These are phyloP conservation scores for Suillus plorans DNA, from an alignment of 768 basidiomycete species.

Conservation along the genomic window DNA sequence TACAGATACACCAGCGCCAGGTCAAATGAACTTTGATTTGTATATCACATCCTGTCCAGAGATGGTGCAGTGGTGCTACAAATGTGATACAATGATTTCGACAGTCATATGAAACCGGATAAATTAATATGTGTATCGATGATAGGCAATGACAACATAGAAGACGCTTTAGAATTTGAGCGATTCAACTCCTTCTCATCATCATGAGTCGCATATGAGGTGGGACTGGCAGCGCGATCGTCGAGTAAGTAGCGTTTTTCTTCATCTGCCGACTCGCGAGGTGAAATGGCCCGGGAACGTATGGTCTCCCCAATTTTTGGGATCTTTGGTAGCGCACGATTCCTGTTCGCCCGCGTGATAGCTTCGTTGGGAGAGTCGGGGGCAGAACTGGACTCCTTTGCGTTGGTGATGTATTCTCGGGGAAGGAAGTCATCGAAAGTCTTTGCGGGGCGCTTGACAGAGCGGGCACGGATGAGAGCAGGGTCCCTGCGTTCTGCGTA, in stretches of 20 bases:
- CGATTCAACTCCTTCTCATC: constrained; percentile 14
- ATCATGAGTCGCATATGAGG: constrained; percentile 8
- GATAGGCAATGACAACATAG: constrained; percentile 3
- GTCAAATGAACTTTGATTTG: background rate
- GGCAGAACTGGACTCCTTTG: constrained; percentile 11
- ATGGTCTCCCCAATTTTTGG: constrained; percentile 34
- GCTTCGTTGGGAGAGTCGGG: constrained; percentile 13
- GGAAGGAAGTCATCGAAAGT: constrained; percentile 53
- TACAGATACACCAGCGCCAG: background rate
- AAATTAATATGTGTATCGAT: background rate
- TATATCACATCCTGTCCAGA: background rate
- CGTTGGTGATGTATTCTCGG: constrained; percentile 41
- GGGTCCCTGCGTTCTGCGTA: constrained; percentile 27
- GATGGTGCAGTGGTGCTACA: background rate
- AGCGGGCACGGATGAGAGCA: constrained; percentile 19
- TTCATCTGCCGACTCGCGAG: constrained; percentile 16
- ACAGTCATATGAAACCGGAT: background rate
- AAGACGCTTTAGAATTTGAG: constrained; percentile 27
- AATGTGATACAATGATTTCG: background rate
- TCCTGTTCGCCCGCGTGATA: constrained; percentile 33
- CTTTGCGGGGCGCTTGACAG: constrained; percentile 20
- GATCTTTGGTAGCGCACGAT: constrained; percentile 40
- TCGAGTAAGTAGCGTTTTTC: constrained; percentile 23
- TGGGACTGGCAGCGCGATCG: constrained; percentile 6
- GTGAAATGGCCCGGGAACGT: constrained; percentile 17